phyloP scores from a whole-genome alignment of 2,329 filamentous ascomycete species.

The Scolecobasidium constrictum region DNA sequence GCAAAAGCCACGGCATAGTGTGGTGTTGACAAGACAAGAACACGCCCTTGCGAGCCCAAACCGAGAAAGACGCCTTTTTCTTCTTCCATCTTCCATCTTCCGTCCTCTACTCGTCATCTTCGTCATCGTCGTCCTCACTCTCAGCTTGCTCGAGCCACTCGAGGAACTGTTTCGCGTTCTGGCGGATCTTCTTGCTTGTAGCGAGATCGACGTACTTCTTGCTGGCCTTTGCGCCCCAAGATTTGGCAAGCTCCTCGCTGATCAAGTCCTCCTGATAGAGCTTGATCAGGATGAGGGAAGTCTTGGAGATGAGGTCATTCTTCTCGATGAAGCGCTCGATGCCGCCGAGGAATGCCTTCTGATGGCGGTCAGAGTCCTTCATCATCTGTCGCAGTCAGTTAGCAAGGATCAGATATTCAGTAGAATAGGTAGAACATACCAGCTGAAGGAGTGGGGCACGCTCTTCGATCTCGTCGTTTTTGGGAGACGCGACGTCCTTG shows the following conservation, averaged over 20 bases:
- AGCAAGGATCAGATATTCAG: slow-evolving; percentile 2
- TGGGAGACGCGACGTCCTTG: slow-evolving; percentile 55
- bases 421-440: slow-evolving; percentile 34
- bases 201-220: slow-evolving; percentile 93
- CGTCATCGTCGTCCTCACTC: slow-evolving; percentile 56
- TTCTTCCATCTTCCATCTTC: too few relatives aligned
- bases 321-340: slow-evolving; percentile 87
- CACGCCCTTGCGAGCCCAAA: too few relatives aligned
- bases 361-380: slow-evolving; percentile 81
- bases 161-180: slow-evolving; percentile 87
- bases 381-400: slow-evolving; percentile 37
- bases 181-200: slow-evolving; percentile 90
- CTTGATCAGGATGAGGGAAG: slow-evolving; percentile 78
- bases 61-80: too few relatives aligned
- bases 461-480: slow-evolving; percentile 58
- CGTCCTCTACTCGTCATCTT: too few relatives aligned
- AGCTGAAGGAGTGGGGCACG: slow-evolving; percentile 84
- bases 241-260: slow-evolving; percentile 75
- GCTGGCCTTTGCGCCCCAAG: slow-evolving; percentile 90
- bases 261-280: slow-evolving; percentile 88
- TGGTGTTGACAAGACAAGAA: too few relatives aligned
- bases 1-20: too few relatives aligned
- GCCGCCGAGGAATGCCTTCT: slow-evolving; percentile 91
- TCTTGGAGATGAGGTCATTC: slow-evolving; percentile 63
- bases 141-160: slow-evolving; percentile 87